Base-by-base conservation (phyloP, 768 basidiomycete species). In the Porpolomopsis calyptriformis region DNA sequence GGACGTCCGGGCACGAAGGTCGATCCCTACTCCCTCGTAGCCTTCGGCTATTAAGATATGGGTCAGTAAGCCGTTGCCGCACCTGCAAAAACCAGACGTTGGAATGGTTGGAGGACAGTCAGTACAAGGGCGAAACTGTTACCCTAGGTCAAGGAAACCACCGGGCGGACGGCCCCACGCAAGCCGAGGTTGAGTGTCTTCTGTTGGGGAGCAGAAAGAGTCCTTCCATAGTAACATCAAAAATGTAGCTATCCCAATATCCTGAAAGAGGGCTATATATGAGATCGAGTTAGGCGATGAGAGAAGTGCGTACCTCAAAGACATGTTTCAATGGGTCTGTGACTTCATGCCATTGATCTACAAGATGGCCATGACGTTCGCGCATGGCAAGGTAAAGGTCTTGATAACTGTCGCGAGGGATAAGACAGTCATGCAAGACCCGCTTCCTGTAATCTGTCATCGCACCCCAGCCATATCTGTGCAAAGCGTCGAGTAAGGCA, bases 211-310 rank as follows among this genome's bases (percentile, higher is more conserved):
- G 11, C 52, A 55, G 55, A 78, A 94, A 11, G 78, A 80, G 27
- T 76, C 69, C 55, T 84, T 88, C 94, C 94, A 97, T 3, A 97
- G 65, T 1, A 94, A 72, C 64, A 97, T 89, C 22, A 98, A 69
- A 60, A 86, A 97, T 1, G 90, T 89, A 2, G 91, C 91, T 35
- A 98, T 93, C 12, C 89, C 89, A 27, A 97, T 89, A 59, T 98
- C 94, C 85, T 94, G 12, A 33, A 26, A 5, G 26, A 19, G n/a
- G 10, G 49, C 40, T 27, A 37, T 7, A 29, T 11, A 18, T 34
- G 8, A 11, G 26, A 23, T 23, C n/a, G 12, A 35, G 20, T 10
- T 14, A 36, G 20, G 25, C 7, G n/a, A 26, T 26, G 45, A 9
- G 20, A 31, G 35, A 16, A 4, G 1, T 24, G n/a, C 52, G 50